Base-by-base conservation (phyloP, 805 yeast species). In the Ogataea sp. region DNA sequence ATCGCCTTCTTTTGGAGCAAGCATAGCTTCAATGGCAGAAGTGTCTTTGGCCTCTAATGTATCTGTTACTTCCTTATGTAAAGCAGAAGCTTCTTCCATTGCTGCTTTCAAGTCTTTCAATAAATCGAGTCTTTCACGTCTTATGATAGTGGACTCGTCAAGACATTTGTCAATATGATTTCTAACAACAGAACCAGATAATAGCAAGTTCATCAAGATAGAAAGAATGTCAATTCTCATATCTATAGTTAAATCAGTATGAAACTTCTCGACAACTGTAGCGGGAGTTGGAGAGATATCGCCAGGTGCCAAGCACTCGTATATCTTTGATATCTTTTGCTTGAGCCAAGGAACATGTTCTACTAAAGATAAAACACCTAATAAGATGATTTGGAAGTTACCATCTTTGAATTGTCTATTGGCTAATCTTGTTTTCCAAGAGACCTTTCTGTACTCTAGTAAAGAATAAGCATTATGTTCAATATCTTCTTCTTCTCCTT, bases 351-450 rank as follows among this genome's bases (percentile, higher is more conserved):
- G 75, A 30, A 78, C 67, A 46, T 78, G 69, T 34, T 77, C 76
- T 14, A 77, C 75, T 36, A 69, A 65, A 17, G 78, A 75, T 32
- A 89, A 67, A 2, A 88, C 66, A 25, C 96, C 96, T 36, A 88
- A 56, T 32, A 89, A 58, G 32, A 83, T 73, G 31, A 82, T 70
- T 49, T 86, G 81, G 96, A 97, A 90, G 39, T 77, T 78, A 4
- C 96, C 95, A 50, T 86, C 88, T 49, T 71, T 77, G 57, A 84
- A 93, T 45, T 74, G 73, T 39, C 96, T 75, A 40, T 75, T 79
- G 13, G 79, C 71, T 16, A 90, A 66, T 31, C 94, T 67, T 24
- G 83, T 94, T 42, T 78, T 75, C 96, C 97, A 93, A 11, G 78
- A 60, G 0, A 64, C 61, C 32, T 78, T 78, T 39, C 81, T 66